Evolutionary conservation across 2,329 filamentous ascomycete genomes (phyloP).

Genomic region (Aspergillus viridinutans): DNA sequence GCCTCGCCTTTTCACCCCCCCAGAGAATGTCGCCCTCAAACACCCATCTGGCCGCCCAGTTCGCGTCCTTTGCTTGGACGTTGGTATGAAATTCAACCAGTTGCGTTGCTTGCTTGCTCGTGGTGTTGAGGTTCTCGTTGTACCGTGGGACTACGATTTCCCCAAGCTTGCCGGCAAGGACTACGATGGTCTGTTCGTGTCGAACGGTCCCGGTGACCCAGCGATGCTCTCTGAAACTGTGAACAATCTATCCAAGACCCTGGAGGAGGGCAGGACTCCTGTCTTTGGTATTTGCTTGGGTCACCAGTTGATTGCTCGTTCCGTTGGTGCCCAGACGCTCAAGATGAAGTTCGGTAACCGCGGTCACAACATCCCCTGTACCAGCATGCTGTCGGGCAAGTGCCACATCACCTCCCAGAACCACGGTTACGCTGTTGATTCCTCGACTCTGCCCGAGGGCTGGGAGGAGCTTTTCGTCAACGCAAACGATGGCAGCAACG

Average conservation of each 20-base stretch:
- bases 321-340: conserved; percentile 74
- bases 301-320: conserved; percentile 86
- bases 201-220: conserved; percentile 95
- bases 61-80: conserved; percentile 88
- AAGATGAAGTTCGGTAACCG: conserved; percentile 99
- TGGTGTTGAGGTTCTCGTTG: conserved; percentile 89
- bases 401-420: conserved; percentile 99
- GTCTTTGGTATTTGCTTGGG: conserved; percentile 96
- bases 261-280: conserved; percentile 75
- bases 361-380: conserved; percentile 97
- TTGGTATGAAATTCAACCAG: conserved; percentile 98
- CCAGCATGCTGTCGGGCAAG: conserved; percentile 88
- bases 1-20: conserved; percentile 80
- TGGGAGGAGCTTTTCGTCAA: conserved; percentile 98
- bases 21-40: conserved; percentile 65
- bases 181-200: conserved; percentile 96
- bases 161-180: conserved; percentile 69
- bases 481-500: conserved; percentile 96
- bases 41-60: conserved; percentile 84
- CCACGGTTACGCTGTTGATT: conserved; percentile 91
- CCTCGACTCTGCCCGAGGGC: conserved; percentile 65
- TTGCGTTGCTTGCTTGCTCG: conserved; percentile 85
- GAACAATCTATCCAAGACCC: conserved; percentile 69
- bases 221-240: conserved; percentile 75
- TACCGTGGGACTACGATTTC: conserved; percentile 95